Percentiles rank a stretch among this genome's conserved stretches.
Conservation (phyloP, 1,284 basidiomycete species). For the Leccinum glutinopallens region DNA sequence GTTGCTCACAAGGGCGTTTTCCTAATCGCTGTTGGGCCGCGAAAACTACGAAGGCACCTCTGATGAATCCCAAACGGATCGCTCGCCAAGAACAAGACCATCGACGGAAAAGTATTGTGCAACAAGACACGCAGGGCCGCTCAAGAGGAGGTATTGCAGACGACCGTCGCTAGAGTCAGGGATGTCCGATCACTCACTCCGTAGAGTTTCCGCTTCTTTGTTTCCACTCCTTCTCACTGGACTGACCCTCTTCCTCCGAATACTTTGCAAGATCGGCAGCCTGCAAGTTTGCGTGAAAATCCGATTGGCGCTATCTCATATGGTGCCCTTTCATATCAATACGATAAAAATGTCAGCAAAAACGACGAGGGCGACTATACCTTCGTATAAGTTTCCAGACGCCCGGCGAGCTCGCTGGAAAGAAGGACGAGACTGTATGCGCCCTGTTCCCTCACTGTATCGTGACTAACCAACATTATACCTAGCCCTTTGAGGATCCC, state of each 20-base stretch:
- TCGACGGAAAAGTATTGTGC: slow-evolving; percentile 80
- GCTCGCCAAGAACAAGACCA: slow-evolving; percentile 71
- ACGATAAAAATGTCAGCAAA: slow-evolving; percentile 99
- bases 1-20: slow-evolving; percentile 92
- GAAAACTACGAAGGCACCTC: slow-evolving; percentile 65
- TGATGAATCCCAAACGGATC: slow-evolving; percentile 62
- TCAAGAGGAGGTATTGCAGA: slow-evolving; percentile 79
- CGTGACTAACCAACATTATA: slow-evolving; percentile 12
- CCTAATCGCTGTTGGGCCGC: slow-evolving; percentile 85
- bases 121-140: slow-evolving; percentile 82
- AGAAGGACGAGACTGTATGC: slow-evolving; percentile 94
- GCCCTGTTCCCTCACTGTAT: slow-evolving; percentile 11
- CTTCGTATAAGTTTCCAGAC: slow-evolving; percentile 78
- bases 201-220: no score
- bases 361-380: slow-evolving; percentile 96
- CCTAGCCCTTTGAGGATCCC: slow-evolving; percentile 93
- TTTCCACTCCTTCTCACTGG: slow-evolving; percentile 84
- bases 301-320: slow-evolving; percentile 71
- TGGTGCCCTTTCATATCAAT: slow-evolving; percentile 96
- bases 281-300: slow-evolving; percentile 82
- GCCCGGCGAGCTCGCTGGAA: slow-evolving; percentile 95
- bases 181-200: slow-evolving; percentile 26
- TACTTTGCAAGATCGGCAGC: slow-evolving; percentile 83
- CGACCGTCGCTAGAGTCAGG: slow-evolving; percentile 70
- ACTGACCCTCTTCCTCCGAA: slow-evolving; percentile 72